phyloP scores from a whole-genome alignment of 345 rosid species.

The Dovyalis caffra region DNA sequence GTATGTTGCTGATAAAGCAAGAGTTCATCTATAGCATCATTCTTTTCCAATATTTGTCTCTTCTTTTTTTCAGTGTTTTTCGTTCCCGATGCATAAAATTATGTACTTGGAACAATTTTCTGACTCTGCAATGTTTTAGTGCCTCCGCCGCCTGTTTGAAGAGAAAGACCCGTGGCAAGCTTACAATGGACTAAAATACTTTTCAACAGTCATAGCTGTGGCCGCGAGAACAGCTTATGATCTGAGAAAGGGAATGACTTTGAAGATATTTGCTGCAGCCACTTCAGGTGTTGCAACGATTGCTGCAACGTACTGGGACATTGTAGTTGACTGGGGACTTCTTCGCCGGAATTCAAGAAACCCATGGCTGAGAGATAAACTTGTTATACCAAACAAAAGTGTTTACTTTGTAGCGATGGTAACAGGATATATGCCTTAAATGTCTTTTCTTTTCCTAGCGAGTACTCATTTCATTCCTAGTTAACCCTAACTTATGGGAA shows the following conservation, averaged over 20 bases:
- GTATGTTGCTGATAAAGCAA: slow-evolving; percentile 26
- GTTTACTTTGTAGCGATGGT: slow-evolving; percentile 77
- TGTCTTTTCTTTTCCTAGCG: background rate
- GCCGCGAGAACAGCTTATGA: slow-evolving; percentile 44
- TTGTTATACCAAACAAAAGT: slow-evolving; percentile 45
- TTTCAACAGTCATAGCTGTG: slow-evolving; percentile 59
- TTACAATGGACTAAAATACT: slow-evolving; percentile 52
- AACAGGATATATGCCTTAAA: slow-evolving; percentile 7
- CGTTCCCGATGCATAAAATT: background rate
- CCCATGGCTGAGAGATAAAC: slow-evolving; percentile 85
- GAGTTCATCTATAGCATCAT: background rate
- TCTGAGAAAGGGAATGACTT: slow-evolving; percentile 21
- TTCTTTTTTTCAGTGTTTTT: no score
- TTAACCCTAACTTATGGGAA: background rate
- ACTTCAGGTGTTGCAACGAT: slow-evolving; percentile 56
- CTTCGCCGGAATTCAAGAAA: slow-evolving; percentile 52
- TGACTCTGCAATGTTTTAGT: slow-evolving; percentile 29
- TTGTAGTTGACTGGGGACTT: slow-evolving; percentile 80
- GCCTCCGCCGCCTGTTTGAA: slow-evolving; percentile 58
- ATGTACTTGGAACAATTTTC: background rate
- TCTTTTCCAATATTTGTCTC: background rate
- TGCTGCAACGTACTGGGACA: slow-evolving; percentile 61
- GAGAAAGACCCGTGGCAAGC: slow-evolving; percentile 49
- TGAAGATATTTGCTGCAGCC: slow-evolving; percentile 49
- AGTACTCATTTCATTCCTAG: background rate